Base-by-base conservation (phyloP, 2,329 filamentous ascomycete genomes). In the Paecilomyces sp. region DNA sequence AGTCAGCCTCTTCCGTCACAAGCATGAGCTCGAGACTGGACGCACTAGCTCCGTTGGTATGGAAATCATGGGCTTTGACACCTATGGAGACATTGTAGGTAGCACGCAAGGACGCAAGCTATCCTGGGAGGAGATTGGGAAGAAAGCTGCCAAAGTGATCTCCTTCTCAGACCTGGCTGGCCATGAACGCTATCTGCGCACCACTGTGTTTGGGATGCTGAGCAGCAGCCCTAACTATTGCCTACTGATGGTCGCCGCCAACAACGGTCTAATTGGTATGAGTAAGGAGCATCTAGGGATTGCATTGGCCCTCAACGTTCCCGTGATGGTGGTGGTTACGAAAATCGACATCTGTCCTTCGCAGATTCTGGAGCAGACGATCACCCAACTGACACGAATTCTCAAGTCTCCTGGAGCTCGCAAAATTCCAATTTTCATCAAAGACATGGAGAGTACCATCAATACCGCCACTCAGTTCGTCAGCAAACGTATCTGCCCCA, bases 291-390 rank as follows among this genome's bases (percentile, higher is more conserved):
- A 99, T 74, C 80, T 99, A 3, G 94, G 94, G 15, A 96, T 99
- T 64, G 93, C 94, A 0, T 80, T 97, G 33, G 92, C 94, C 0
- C 81, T 99, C 57, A 97, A 97, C 70, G 93, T 99, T 11, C 94
- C 94, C 0, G 91, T 99, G 67, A 96, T 99, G 91, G 92, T 97
- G 3, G 88, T 97, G 64, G 87, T 97, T 63, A 99, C 93, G 74
- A 99, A 97, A 80, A 96, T 97, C 64, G 94, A 97, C 72, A 97
- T 97, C 59, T 97, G 94, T 74, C 94, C 94, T 24, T 92, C 93
- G 1, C 90, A 97, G 65, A 97, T 99, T 69, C 81, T 99, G 25
- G 87, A 96, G 76, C 89, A 97, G 79, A 99, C 94, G 24, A 87
- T 97, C 54, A 89, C 87, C 11, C 93, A 97, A 74, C 85, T 99